phyloP scores from a whole-genome alignment of 192 early-diverging fungal genomes.

The Rhizoclosmatium sp. region DNA sequence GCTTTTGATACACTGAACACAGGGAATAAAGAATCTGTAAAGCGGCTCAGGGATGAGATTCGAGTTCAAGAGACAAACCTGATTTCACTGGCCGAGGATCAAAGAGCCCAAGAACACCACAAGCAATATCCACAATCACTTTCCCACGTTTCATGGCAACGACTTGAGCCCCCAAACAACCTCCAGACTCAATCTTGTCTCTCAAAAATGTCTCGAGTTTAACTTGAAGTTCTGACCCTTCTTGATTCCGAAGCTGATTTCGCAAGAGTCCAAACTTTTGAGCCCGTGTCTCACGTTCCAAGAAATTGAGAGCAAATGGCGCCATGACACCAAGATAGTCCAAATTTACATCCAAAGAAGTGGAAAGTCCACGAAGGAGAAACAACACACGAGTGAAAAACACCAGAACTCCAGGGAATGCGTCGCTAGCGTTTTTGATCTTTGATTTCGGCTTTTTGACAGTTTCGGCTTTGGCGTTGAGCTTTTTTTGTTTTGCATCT shows the following conservation, averaged over 20 bases:
- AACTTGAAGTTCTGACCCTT: not conserved
- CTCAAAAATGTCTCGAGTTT: not conserved
- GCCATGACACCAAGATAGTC: slow-evolving; percentile 46
- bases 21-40: slow-evolving; percentile 36
- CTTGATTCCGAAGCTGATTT: not conserved
- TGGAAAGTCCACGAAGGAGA: slow-evolving; percentile 37
- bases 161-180: slow-evolving; percentile 33
- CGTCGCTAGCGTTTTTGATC: slow-evolving; percentile 23
- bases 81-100: slow-evolving; percentile 35
- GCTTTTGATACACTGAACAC: slow-evolving; percentile 38
- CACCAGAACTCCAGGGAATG: slow-evolving; percentile 43
- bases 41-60: not conserved
- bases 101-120: slow-evolving; percentile 30
- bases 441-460: slow-evolving; percentile 8
- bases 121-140: slow-evolving; percentile 26
- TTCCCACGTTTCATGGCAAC: slow-evolving; percentile 19
- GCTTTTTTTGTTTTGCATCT: slow-evolving; percentile 22
- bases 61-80: not conserved
- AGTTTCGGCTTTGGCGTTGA: slow-evolving; percentile 19
- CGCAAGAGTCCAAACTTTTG: slow-evolving; percentile 3
- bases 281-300: not conserved
- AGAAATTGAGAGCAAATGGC: slow-evolving; percentile 39
- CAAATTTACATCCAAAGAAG: slow-evolving; percentile 10
- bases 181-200: slow-evolving; percentile 32
- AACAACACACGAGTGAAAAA: slow-evolving; percentile 42